Percentiles rank a stretch among this genome's conserved stretches.
phyloP scores from a whole-genome alignment of 2,329 filamentous ascomycete species.

The Drechslerella stenobrocha region DNA sequence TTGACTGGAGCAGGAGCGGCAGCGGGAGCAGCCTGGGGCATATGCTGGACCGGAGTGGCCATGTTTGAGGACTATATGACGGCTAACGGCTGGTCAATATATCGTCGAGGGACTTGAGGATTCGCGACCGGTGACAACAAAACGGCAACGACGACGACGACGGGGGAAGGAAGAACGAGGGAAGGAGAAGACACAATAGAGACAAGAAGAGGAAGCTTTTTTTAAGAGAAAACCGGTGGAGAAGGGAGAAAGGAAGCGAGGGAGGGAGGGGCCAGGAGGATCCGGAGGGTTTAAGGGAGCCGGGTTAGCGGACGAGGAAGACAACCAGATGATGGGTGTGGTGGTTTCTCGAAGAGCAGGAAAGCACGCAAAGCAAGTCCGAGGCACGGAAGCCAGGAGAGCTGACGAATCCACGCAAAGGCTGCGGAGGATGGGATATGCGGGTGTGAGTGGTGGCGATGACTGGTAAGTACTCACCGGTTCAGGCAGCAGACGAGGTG shows the following conservation, averaged over 20 bases:
- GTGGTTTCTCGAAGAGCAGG: slow-evolving; percentile 37
- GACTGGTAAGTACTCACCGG: slow-evolving; percentile 4
- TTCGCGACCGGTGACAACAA: slow-evolving; percentile 8
- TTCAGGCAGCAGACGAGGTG: slow-evolving; percentile 5
- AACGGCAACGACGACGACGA: background rate
- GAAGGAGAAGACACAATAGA: background rate
- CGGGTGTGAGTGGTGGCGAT: background rate
- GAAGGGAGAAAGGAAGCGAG: slow-evolving; percentile 5
- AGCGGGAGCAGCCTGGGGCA: slow-evolving; percentile 30
- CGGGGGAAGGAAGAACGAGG: slow-evolving; percentile 9
- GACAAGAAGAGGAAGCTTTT: background rate
- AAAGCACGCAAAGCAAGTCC: slow-evolving; percentile 5
- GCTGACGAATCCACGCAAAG: slow-evolving; percentile 39
- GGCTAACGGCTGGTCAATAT: slow-evolving; percentile 18
- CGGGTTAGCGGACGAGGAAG: slow-evolving; percentile 8
- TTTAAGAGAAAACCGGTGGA: slow-evolving; percentile 4
- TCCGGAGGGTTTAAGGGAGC: slow-evolving; percentile 13
- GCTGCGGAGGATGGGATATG: background rate
- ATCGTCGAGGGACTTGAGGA: slow-evolving; percentile 1
- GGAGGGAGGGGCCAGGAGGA: slow-evolving; percentile 12
- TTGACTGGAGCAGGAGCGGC: slow-evolving; percentile 50
- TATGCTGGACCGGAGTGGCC: slow-evolving; percentile 37
- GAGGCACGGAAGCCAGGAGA: slow-evolving; percentile 15
- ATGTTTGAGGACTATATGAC: slow-evolving; percentile 34
- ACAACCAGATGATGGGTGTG: slow-evolving; percentile 14